phyloP scores from a whole-genome alignment of 1,284 basidiomycete species.

The Ganoderma leucocontextum region DNA sequence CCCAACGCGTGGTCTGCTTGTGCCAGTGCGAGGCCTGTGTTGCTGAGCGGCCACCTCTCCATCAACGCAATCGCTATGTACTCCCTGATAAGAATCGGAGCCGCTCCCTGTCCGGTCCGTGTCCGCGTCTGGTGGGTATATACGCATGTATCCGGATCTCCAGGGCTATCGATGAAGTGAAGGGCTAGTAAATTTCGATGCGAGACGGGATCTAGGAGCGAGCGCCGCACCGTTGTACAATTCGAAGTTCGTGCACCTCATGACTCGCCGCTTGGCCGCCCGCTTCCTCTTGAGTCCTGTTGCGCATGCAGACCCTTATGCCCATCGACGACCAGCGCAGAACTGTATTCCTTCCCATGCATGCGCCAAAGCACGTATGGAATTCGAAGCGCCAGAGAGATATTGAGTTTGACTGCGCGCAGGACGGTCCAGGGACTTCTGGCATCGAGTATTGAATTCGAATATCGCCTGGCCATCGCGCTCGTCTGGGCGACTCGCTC shows the following conservation, averaged over 20 bases:
- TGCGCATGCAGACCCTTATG: neutral
- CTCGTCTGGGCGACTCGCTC: neutral
- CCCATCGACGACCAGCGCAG: slow-evolving; percentile 1
- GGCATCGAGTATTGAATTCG: neutral
- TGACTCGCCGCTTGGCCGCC: slow-evolving; percentile 1
- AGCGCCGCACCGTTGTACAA: neutral
- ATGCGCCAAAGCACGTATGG: neutral
- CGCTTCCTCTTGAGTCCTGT: neutral
- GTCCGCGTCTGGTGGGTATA: neutral
- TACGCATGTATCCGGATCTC: neutral
- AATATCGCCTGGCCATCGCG: neutral
- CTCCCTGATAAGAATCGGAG: neutral
- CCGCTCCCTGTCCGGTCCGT: neutral
- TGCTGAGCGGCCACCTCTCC: neutral
- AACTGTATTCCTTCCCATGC: neutral
- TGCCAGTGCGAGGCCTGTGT: neutral
- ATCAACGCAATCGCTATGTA: neutral
- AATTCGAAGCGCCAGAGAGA: neutral
- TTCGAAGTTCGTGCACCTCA: slow-evolving; percentile 1
- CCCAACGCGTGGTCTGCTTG: neutral
- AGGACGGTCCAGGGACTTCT: neutral
- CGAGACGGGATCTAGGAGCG: neutral
- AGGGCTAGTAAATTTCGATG: neutral
- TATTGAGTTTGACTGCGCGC: neutral
- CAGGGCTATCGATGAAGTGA: neutral